Conservation (phyloP, 2,329 filamentous ascomycete genomes). For the Anthostomella pinea region DNA sequence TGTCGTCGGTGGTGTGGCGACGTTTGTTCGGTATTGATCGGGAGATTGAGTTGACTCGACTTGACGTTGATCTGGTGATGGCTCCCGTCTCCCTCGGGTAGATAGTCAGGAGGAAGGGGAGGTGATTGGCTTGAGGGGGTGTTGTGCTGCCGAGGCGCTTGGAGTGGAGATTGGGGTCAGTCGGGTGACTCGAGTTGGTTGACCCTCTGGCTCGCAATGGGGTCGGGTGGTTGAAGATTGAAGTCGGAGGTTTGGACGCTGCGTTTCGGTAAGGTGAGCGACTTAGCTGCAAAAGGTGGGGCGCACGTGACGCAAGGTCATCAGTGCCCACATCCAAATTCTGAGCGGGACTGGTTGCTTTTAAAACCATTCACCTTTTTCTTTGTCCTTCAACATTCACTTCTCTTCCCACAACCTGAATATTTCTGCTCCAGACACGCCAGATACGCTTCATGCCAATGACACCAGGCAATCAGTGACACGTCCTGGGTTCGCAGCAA, state of each 20-base stretch:
- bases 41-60: no score
- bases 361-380: background rate
- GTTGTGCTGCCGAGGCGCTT: background rate
- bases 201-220: no score
- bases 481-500: slow-evolving; percentile 6
- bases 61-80: no score
- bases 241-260: background rate
- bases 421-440: background rate
- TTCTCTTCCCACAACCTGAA: background rate
- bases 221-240: background rate
- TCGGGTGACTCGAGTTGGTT: slow-evolving; percentile 1
- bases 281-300: background rate
- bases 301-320: slow-evolving; percentile 1
- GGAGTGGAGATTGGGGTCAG: slow-evolving; percentile 6
- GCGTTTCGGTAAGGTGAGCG: slow-evolving; percentile 2
- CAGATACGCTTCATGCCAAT: background rate
- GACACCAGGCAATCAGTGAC: no score
- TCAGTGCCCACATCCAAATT: no score
- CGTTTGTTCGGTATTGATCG: no score
- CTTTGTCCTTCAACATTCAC: slow-evolving; percentile 3
- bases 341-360: no score
- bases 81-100: no score
- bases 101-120: background rate
- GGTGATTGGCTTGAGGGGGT: background rate
- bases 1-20: no score